Evolutionary conservation across 2,329 filamentous ascomycete genomes (phyloP).

Genomic region (Diplodia scrobiculata): DNA sequence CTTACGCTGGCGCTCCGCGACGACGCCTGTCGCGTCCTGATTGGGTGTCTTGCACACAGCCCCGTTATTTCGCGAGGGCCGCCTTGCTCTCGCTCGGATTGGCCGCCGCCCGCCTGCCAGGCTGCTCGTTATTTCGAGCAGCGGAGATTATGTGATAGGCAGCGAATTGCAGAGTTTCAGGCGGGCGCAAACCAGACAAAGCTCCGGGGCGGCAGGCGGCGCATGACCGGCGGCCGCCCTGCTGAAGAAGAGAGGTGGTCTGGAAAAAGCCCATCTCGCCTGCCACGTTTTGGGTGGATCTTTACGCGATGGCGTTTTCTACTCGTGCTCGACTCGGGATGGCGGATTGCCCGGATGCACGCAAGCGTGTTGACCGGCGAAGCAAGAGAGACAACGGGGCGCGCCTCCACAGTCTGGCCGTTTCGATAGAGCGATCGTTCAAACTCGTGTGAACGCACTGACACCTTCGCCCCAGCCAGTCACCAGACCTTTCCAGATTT

Average conservation of each 20-base stretch:
- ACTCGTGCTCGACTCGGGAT: not conserved
- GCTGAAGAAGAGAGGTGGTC: not conserved
- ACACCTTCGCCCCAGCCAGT: not conserved
- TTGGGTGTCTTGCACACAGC: conserved; percentile 10
- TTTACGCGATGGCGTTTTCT: not conserved
- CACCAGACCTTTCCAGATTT: conserved; percentile 1
- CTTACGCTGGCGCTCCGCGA: conserved; percentile 3
- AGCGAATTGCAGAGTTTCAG: not conserved
- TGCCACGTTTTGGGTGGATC: conserved; percentile 11
- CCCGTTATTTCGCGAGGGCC: conserved; percentile 2
- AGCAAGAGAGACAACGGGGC: not conserved
- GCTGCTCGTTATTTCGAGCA: not conserved
- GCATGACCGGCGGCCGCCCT: not conserved
- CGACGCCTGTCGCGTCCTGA: not conserved
- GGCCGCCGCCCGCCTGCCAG: not conserved
- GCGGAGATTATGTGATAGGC: not conserved
- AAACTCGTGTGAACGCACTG: not conserved
- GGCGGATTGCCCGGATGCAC: not conserved
- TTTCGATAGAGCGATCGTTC: conserved; percentile 5
- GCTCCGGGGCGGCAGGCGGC: not conserved
- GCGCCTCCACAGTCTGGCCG: conserved; percentile 1
- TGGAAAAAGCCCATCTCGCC: not conserved
- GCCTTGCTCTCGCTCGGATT: not conserved
- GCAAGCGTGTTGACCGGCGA: conserved; percentile 1
- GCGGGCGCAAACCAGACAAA: not conserved